These are phyloP conservation scores for Dorcoceras hygrometricum DNA, from an alignment of 257 asterid genomes.

Conservation along the genomic window DNA sequence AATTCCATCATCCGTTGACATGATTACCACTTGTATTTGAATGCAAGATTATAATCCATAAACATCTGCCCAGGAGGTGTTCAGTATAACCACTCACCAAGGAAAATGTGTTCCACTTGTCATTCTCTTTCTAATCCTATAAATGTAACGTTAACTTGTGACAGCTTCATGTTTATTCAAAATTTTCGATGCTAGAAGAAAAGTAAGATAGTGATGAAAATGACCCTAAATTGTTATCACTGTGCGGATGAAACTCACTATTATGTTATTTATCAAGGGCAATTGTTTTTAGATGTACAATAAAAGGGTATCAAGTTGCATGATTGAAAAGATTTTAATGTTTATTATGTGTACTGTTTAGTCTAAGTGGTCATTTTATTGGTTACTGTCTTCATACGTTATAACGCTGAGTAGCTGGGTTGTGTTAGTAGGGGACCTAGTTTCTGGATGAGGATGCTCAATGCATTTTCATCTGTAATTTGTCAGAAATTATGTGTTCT, in stretches of 20 bases:
- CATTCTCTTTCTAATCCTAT: conserved; percentile 8
- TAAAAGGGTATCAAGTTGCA: conserved; percentile 3
- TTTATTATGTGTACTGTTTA: not conserved
- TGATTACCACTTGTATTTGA: not conserved
- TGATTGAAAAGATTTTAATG: conserved; percentile 1
- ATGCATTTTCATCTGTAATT: conserved; percentile 3
- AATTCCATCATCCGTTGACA: not conserved
- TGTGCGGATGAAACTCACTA: conserved; percentile 3
- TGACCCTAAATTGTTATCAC: conserved; percentile 7
- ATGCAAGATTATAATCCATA: not conserved
- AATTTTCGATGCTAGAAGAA: conserved; percentile 4
- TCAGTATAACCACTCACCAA: not conserved
- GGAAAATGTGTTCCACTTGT: not conserved
- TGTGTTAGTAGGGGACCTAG: not conserved
- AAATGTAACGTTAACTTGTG: conserved; percentile 3
- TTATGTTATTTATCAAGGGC: not conserved
- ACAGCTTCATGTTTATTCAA: not conserved
- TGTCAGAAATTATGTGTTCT: conserved; percentile 4
- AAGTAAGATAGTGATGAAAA: conserved; percentile 13
- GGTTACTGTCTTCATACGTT: not conserved
- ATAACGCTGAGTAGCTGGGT: conserved; percentile 11
- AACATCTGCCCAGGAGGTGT: conserved; percentile 1
- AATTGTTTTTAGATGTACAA: conserved; percentile 8
- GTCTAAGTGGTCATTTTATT: conserved; percentile 9
- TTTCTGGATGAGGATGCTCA: conserved; percentile 9